Percentiles rank a stretch among this genome's conserved stretches.
These are phyloP conservation scores for Haematococcus sp. DNA, from an alignment of 139 green algal genomes.

Conservation along the genomic window DNA sequence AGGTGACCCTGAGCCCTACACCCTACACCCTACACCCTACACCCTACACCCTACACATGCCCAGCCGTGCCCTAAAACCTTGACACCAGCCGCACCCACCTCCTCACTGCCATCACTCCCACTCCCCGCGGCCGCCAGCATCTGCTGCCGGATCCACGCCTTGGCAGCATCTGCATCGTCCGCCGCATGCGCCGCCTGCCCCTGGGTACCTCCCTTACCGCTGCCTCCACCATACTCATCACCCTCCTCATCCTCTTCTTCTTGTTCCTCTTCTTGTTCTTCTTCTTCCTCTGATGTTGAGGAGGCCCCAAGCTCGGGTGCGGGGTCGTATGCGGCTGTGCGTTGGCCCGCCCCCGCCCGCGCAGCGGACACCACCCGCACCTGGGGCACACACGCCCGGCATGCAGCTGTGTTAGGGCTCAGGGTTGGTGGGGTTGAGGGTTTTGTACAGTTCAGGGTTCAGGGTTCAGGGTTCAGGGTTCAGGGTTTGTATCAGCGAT, in stretches of 20 bases:
- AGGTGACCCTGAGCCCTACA: too few relatives aligned
- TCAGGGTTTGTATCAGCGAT: too few relatives aligned
- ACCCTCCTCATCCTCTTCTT: conserved; percentile 11
- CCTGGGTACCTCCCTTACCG: too few relatives aligned
- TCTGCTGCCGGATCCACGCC: conserved; percentile 76
- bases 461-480: too few relatives aligned
- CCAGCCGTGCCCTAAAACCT: too few relatives aligned
- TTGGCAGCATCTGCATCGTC: conserved; percentile 21
- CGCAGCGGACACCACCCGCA: background rate
- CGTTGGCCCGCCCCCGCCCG: background rate
- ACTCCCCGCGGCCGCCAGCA: conserved; percentile 28
- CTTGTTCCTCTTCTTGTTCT: background rate
- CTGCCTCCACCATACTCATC: background rate
- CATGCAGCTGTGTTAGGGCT: too few relatives aligned
- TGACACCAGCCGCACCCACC: background rate
- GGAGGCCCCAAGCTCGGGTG: background rate
- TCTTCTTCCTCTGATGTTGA: background rate
- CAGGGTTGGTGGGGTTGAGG: too few relatives aligned
- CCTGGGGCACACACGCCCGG: conserved; percentile 9
- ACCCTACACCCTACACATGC: too few relatives aligned
- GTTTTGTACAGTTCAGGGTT: too few relatives aligned
- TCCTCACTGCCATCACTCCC: conserved; percentile 23
- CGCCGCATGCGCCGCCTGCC: conserved; percentile 6
- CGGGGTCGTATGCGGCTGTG: background rate
- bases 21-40: too few relatives aligned